phyloP scores from a whole-genome alignment of 495 filamentous ascomycete genomes.

The Alectoria sarmentosa region DNA sequence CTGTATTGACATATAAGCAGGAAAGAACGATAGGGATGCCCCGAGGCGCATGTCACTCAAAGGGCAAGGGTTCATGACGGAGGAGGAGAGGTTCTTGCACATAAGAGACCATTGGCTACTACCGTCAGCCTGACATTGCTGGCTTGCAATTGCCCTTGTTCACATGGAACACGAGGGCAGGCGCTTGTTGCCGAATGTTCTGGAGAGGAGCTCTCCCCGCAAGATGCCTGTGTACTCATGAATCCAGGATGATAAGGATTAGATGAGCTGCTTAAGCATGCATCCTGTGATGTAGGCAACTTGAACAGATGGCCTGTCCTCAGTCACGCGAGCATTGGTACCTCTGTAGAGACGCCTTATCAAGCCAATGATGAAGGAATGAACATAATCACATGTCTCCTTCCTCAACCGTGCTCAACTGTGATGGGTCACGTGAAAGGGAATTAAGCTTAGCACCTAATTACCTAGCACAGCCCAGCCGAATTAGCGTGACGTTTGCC shows the following conservation, averaged over 20 bases:
- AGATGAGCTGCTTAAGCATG: not conserved
- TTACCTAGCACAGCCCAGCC: conserved; percentile 12
- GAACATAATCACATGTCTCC: not conserved
- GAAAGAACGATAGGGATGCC: not conserved
- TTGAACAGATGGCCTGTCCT: not conserved
- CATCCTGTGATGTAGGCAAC: not conserved
- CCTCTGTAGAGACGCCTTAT: not conserved
- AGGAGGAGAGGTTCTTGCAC: not conserved
- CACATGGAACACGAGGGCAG: not conserved
- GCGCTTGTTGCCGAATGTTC: not conserved
- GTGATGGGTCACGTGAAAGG: conserved; percentile 1
- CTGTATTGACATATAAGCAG: not conserved
- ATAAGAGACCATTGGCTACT: not conserved
- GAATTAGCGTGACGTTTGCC: conserved; percentile 10
- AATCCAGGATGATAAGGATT: not conserved
- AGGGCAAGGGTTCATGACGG: not conserved
- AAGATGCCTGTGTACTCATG: not conserved
- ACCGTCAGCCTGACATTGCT: not conserved
- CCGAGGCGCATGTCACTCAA: not conserved
- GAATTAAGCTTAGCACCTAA: conserved; percentile 3
- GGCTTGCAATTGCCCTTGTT: not conserved
- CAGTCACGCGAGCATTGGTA: not conserved
- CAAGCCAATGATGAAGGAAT: not conserved
- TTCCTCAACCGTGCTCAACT: not conserved
- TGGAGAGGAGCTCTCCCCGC: not conserved